Percentiles rank a stretch among this genome's conserved stretches.
Evolutionary conservation across 331 rosid species (phyloP).

Genomic region (Spiraea crenata): DNA sequence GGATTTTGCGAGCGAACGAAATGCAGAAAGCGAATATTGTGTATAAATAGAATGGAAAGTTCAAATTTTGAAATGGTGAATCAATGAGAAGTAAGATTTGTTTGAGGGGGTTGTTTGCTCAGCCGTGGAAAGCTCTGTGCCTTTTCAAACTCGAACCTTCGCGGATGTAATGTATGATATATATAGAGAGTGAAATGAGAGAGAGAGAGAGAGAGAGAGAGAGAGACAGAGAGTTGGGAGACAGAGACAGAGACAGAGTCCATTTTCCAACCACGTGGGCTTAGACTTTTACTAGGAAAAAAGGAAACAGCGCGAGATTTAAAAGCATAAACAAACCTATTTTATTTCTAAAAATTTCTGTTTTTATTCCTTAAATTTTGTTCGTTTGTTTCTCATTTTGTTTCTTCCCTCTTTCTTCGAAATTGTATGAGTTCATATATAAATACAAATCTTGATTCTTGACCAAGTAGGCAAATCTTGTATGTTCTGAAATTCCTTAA

Average conservation of each 20-base stretch:
- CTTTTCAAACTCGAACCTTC: neutral
- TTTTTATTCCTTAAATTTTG: neutral
- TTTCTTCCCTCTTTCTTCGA: neutral
- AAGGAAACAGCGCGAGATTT: neutral
- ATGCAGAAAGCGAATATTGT: slow-evolving; percentile 17
- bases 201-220: neutral
- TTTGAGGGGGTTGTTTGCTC: slow-evolving; percentile 9
- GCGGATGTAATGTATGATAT: neutral
- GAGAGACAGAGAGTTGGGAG: neutral
- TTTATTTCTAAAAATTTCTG: neutral
- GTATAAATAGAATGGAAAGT: slow-evolving; percentile 7
- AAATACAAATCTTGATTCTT: neutral
- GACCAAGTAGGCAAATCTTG: slow-evolving; percentile 13
- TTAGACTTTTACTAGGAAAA: slow-evolving; percentile 14
- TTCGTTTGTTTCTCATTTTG: neutral
- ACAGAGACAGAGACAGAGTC: slow-evolving; percentile 1
- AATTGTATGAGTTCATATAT: neutral
- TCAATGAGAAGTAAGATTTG: neutral
- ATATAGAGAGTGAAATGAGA: neutral
- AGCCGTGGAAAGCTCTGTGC: slow-evolving; percentile 2
- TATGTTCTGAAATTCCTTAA: neutral
- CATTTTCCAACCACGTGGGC: slow-evolving; percentile 22
- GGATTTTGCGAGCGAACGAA: slow-evolving; percentile 32
- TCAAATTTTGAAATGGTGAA: slow-evolving; percentile 19
- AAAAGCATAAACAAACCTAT: neutral